These are phyloP conservation scores for Aspergillus asperescens DNA, from an alignment of 495 filamentous ascomycete genomes.

Conservation along the genomic window DNA sequence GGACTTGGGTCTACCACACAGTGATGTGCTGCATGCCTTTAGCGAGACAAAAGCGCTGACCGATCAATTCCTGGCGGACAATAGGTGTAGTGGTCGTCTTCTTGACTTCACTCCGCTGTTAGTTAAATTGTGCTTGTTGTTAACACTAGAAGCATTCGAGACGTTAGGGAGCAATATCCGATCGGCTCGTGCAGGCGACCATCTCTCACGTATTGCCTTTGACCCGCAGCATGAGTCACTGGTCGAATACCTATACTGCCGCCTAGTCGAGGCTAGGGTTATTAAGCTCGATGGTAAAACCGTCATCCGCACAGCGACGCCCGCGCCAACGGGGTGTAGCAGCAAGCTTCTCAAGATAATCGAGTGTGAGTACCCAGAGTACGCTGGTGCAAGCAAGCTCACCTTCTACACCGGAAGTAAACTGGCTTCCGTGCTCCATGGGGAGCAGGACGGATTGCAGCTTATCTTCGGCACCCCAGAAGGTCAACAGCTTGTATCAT, in stretches of 20 bases:
- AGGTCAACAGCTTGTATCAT: slow-evolving; percentile 40
- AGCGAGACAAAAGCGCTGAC: slow-evolving; percentile 29
- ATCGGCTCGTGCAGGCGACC: slow-evolving; percentile 27
- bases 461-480: slow-evolving; percentile 45
- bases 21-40: slow-evolving; percentile 20
- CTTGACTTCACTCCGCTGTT: slow-evolving; percentile 24
- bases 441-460: slow-evolving; percentile 41
- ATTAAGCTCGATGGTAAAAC: slow-evolving; percentile 29
- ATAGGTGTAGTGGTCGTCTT: slow-evolving; percentile 30
- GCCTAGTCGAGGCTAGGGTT: slow-evolving; percentile 40
- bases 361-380: slow-evolving; percentile 32
- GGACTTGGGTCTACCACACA: slow-evolving; percentile 7
- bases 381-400: slow-evolving; percentile 34
- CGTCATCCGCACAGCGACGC: slow-evolving; percentile 37
- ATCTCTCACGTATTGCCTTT: slow-evolving; percentile 29
- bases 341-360: slow-evolving; percentile 35
- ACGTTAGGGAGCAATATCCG: slow-evolving; percentile 33
- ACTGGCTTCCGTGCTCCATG: slow-evolving; percentile 39
- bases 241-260: slow-evolving; percentile 35
- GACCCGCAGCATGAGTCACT: slow-evolving; percentile 30
- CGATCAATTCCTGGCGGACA: slow-evolving; percentile 36
- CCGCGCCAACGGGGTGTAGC: slow-evolving; percentile 30
- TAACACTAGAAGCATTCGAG: slow-evolving; percentile 43
- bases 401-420: slow-evolving; percentile 38
- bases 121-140: slow-evolving; percentile 33